phyloP scores from a whole-genome alignment of 2,329 filamentous ascomycete species.

The Sclerotinia subarctica region DNA sequence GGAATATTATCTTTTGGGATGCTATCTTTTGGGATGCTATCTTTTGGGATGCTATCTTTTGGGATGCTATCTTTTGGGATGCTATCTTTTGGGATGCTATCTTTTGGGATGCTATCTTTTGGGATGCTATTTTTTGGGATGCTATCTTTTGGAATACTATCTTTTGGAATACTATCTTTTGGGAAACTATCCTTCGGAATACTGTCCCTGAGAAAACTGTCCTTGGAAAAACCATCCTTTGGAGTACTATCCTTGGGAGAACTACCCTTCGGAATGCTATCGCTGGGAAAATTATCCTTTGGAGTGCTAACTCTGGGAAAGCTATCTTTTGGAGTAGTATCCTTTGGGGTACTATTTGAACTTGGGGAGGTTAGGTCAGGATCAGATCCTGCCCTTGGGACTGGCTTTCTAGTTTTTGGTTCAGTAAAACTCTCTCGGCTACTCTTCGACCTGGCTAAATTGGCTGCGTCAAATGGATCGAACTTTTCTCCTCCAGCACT shows the following conservation, averaged over 20 bases:
- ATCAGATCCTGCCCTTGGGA: slow-evolving; percentile 35
- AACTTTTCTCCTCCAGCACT: slow-evolving; percentile 57
- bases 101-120: too few species aligned
- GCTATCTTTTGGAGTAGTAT: slow-evolving; percentile 22
- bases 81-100: too few species aligned
- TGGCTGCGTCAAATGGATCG: slow-evolving; percentile 50
- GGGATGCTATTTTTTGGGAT: too few species aligned
- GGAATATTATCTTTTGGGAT: slow-evolving; percentile 16
- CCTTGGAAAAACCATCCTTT: slow-evolving; percentile 18
- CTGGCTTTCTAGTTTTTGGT: slow-evolving; percentile 17
- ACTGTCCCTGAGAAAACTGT: slow-evolving; percentile 3
- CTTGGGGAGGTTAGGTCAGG: slow-evolving; percentile 30
- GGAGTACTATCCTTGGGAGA: slow-evolving; percentile 24
- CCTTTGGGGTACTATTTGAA: slow-evolving; percentile 23
- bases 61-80: too few species aligned
- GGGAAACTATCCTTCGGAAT: slow-evolving; percentile 15
- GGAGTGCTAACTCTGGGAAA: slow-evolving; percentile 4
- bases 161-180: slow-evolving; percentile 14
- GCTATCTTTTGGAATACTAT: too few species aligned
- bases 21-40: neutral
- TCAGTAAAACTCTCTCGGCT: slow-evolving; percentile 28
- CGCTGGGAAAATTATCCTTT: slow-evolving; percentile 13
- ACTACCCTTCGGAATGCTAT: slow-evolving; percentile 12
- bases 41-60: slow-evolving; percentile 6
- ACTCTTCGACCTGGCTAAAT: slow-evolving; percentile 37